These are phyloP conservation scores for Nakazawaea molendinolei DNA, from an alignment of 805 yeast species.

Conservation along the genomic window DNA sequence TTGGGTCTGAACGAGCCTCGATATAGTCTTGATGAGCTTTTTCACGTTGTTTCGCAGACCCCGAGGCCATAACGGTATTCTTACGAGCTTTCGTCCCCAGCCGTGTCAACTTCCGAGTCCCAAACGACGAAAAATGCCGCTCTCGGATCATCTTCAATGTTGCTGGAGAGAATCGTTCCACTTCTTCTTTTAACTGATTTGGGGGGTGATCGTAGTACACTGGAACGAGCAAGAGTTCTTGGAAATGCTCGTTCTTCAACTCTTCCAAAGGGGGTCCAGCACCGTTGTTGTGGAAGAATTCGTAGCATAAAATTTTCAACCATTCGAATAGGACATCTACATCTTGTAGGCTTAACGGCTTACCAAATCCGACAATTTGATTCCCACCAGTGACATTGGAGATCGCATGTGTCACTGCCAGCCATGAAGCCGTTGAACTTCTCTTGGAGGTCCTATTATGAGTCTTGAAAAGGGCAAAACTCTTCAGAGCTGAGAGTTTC, in stretches of 20 bases:
- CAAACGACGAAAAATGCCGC: conserved; percentile 34
- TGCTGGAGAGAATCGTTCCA: conserved; percentile 51
- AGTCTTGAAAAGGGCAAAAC: conserved; percentile 14
- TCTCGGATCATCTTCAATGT: conserved; percentile 43
- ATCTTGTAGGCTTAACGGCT: conserved; percentile 51
- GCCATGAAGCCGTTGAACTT: conserved; percentile 25
- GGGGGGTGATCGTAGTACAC: conserved; percentile 53
- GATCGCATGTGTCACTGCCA: conserved; percentile 40
- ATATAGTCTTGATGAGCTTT: conserved; percentile 31
- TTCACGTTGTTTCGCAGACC: conserved; percentile 47
- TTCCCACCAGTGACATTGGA: conserved; percentile 39
- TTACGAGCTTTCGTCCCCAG: conserved; percentile 50
- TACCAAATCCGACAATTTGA: conserved; percentile 41
- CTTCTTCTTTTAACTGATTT: conserved; percentile 44
- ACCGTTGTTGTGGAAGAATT: conserved; percentile 75
- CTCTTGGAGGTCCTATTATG: conserved; percentile 7
- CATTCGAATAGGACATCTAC: conserved; percentile 64
- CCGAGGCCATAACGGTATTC: conserved; percentile 66
- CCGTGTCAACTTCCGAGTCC: conserved; percentile 23
- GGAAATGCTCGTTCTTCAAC: conserved; percentile 57
- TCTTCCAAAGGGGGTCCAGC: conserved; percentile 70
- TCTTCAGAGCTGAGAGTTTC: conserved; percentile 42
- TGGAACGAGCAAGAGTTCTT: conserved; percentile 56
- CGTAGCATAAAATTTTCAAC: conserved; percentile 58
- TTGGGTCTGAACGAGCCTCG: conserved; percentile 32